Percentiles rank a stretch among this genome's conserved stretches.
These are phyloP conservation scores for Sordariomycetes sp. DNA, from an alignment of 2,329 filamentous ascomycete genomes.

Conservation along the genomic window DNA sequence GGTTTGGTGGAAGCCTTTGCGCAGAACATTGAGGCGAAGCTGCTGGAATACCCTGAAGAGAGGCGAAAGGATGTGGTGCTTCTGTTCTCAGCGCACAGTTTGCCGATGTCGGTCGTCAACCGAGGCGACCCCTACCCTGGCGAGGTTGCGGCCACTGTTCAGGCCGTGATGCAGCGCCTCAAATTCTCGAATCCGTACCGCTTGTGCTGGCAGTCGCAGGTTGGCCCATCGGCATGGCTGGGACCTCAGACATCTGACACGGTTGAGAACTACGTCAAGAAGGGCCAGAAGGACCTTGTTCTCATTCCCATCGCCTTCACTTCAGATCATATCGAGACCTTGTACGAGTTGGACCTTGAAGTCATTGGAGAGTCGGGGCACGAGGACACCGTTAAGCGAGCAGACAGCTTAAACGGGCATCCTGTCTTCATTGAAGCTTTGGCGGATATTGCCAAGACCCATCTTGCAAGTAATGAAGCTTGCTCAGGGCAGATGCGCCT, in stretches of 20 bases:
- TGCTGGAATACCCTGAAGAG: slow-evolving; percentile 77
- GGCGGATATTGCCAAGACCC: slow-evolving; percentile 75
- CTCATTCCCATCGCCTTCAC: slow-evolving; percentile 96
- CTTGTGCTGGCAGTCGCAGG: slow-evolving; percentile 95
- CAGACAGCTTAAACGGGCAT: slow-evolving; percentile 85
- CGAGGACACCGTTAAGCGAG: slow-evolving; percentile 74
- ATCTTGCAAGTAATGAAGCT: slow-evolving; percentile 57
- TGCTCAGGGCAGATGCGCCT: slow-evolving; percentile 83
- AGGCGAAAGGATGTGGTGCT: slow-evolving; percentile 72
- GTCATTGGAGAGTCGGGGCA: slow-evolving; percentile 83
- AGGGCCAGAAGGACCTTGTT: slow-evolving; percentile 84
- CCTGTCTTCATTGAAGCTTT: slow-evolving; percentile 84
- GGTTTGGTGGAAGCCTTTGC: slow-evolving; percentile 90
- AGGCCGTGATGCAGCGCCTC: slow-evolving; percentile 90
- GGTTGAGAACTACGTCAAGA: slow-evolving; percentile 79
- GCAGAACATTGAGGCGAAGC: slow-evolving; percentile 78
- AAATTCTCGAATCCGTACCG: slow-evolving; percentile 86
- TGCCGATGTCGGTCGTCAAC: slow-evolving; percentile 97
- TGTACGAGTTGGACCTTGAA: slow-evolving; percentile 89
- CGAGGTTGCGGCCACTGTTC: slow-evolving; percentile 90
- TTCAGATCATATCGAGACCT: slow-evolving; percentile 96
- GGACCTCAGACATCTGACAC: slow-evolving; percentile 87
- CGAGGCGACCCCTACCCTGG: slow-evolving; percentile 86
- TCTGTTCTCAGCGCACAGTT: slow-evolving; percentile 88
- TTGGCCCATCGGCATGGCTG: slow-evolving; percentile 90